A percentile compares a stretch with the other conserved stretches of the same genome.
Evolutionary conservation across 1,284 basidiomycete species (phyloP).

Genomic region (Leccinum griseonigrum): DNA sequence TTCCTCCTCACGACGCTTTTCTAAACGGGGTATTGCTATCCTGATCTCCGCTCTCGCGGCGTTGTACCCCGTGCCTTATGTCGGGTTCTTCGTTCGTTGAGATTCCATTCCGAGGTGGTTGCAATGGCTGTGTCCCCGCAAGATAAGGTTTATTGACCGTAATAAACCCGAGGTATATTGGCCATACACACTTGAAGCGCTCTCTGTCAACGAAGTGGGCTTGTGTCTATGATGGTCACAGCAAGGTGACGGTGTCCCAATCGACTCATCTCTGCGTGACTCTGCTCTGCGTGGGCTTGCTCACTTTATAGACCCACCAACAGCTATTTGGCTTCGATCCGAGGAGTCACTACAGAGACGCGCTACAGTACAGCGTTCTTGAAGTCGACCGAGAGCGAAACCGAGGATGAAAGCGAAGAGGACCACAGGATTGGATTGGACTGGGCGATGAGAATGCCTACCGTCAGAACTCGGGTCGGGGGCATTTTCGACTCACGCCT

Average conservation of each 20-base stretch:
- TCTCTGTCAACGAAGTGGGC: conserved; percentile 86
- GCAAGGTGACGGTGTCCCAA: conserved; percentile 78
- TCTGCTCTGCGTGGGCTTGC: not conserved
- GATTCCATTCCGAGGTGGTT: conserved; percentile 82
- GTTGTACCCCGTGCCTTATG: conserved; percentile 82
- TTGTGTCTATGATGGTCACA: conserved; percentile 82
- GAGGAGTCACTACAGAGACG: conserved; percentile 81
- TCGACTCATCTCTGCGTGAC: conserved; percentile 69
- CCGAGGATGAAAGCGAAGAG: no score
- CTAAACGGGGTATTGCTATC: conserved; percentile 85
- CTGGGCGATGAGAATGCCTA: not conserved
- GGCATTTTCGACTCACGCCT: no score
- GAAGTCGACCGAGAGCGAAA: no score
- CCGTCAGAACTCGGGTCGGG: no score
- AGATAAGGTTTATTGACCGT: conserved; percentile 25
- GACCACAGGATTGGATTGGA: no score
- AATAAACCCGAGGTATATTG: not conserved
- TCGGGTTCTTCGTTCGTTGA: conserved; percentile 85
- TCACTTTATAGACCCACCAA: not conserved
- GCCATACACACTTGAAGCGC: conserved; percentile 73
- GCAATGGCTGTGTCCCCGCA: conserved; percentile 71
- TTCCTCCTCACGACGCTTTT: conserved; percentile 82
- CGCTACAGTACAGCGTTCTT: no score
- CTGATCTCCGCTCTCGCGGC: conserved; percentile 74
- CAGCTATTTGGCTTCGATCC: conserved; percentile 80